These are phyloP conservation scores for Eucalyptus polyanthemos DNA, from an alignment of 345 rosid genomes.

Conservation along the genomic window DNA sequence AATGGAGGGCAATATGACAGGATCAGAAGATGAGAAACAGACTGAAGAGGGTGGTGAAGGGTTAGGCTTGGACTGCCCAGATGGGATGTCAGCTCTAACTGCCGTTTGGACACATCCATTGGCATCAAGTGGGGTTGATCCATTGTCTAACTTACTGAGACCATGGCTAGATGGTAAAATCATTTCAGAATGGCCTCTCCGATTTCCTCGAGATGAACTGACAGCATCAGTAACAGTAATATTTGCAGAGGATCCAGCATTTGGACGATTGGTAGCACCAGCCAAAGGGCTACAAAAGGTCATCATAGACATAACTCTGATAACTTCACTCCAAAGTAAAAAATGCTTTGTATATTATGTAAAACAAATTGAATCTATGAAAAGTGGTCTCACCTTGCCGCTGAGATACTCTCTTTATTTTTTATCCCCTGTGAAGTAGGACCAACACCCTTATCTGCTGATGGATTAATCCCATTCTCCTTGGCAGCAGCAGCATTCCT, in stretches of 20 bases:
- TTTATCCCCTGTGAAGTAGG: conserved; percentile 26
- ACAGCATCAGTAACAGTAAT: not conserved
- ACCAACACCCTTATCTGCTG: conserved; percentile 33
- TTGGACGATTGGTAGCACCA: conserved; percentile 25
- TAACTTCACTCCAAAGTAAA: not conserved
- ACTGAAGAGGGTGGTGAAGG: conserved; percentile 38
- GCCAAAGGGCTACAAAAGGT: not conserved
- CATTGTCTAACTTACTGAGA: conserved; percentile 15
- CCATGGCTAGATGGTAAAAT: conserved; percentile 8
- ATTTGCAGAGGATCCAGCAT: not conserved
- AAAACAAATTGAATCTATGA: not conserved
- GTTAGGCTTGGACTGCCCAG: conserved; percentile 19
- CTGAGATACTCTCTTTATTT: conserved; percentile 26
- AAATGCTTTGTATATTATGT: not conserved
- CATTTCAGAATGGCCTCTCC: conserved; percentile 22
- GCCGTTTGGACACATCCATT: conserved; percentile 17
- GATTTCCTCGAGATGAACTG: conserved; percentile 12
- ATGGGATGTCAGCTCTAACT: conserved; percentile 26
- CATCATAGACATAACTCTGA: not conserved
- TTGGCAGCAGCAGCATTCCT: conserved; percentile 33
- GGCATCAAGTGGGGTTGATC: conserved; percentile 14
- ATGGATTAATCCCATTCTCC: conserved; percentile 43
- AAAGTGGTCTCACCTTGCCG: conserved; percentile 26
- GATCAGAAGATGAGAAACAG: conserved; percentile 51
- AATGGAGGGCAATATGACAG: conserved; percentile 40